Conservation (phyloP, 108 stramenopile genomes). For the Cyclotella kingstonii region DNA sequence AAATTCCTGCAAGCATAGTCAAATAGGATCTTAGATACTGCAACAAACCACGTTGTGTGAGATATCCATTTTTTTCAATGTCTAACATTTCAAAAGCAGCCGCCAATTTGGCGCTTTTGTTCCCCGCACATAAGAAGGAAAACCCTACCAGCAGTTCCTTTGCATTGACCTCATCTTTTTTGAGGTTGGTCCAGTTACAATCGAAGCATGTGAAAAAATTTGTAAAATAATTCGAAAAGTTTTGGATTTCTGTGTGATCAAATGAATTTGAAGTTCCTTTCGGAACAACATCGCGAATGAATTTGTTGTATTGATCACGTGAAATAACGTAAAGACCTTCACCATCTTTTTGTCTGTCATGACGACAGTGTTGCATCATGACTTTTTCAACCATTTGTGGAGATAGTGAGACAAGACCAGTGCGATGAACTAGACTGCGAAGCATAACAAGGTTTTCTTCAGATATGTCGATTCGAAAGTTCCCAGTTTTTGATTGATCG, state of each 20-base stretch:
- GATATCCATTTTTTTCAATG: slow-evolving; percentile 40
- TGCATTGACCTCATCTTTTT: slow-evolving; percentile 55
- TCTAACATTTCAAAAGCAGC: slow-evolving; percentile 79
- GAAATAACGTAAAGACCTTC: slow-evolving; percentile 39
- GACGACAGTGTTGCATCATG: slow-evolving; percentile 45
- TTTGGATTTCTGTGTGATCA: slow-evolving; percentile 49
- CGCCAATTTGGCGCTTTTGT: slow-evolving; percentile 80
- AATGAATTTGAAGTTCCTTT: slow-evolving; percentile 36
- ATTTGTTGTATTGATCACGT: slow-evolving; percentile 40
- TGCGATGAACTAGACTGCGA: slow-evolving; percentile 57
- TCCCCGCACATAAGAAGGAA: slow-evolving; percentile 81
- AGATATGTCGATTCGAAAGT: slow-evolving; percentile 72
- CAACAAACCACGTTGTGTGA: slow-evolving; percentile 62
- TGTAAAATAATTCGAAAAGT: slow-evolving; percentile 63
- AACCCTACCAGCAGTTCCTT: slow-evolving; percentile 82
- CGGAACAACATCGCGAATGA: slow-evolving; percentile 51
- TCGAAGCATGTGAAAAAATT: slow-evolving; percentile 73
- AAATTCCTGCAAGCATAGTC: slow-evolving; percentile 79
- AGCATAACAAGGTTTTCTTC: slow-evolving; percentile 78
- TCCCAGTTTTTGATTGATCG: too few species aligned
- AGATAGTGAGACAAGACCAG: slow-evolving; percentile 54
- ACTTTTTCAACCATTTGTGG: slow-evolving; percentile 59
- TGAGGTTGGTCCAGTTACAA: slow-evolving; percentile 66
- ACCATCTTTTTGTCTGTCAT: slow-evolving; percentile 12
- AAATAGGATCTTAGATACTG: slow-evolving; percentile 80